Evolutionary conservation across 2,329 filamentous ascomycete genomes (phyloP), one percentile per base, ranked within the genome.

Genomic region (Domatiomyces globalis): DNA sequence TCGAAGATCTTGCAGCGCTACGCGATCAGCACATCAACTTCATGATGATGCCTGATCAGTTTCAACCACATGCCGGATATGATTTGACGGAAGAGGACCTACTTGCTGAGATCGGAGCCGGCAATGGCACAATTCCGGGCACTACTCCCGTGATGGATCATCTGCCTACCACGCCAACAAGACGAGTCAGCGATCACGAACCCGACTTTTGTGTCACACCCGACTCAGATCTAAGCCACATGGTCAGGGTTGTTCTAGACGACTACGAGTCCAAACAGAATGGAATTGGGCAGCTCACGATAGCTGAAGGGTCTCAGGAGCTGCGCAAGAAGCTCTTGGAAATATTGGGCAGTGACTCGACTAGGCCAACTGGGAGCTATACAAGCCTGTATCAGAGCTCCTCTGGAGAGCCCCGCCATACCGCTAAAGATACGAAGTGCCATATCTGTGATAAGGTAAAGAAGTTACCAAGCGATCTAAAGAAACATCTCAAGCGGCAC

Each of bases 401-500:
- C 2, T 39, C 12, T 15, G 33, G 12, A 39, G 33, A 39, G 15
- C 12, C 33, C 33, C 10, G 33, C 15, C 6, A 25, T 25, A 1
- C 33, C 15, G 4, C 2, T 5, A 39, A 39, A 15, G 33, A 15
- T 15, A 15, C 33, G 10, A 39, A 39, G 33, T 39, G 33, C 33
- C 2, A 49, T 19, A 39, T 44, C 43, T 61, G 59, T 48, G 44
- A 17, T 9, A 60, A 59, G 43, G 29, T 49, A 2, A 56, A 52
- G 45, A 39, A 33, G 6, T 53, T 55, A n/a, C 43, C 49, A 17
- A 57, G 56, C 45, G 57, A 59, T 2, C 51, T 59, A 52, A 90
- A 85, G 57, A 95, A 95, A 65, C 89, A 95, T 64, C 72, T 79
- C 65, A 90, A 87, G 63, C 80, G 88, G 1, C 89, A 95, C 64